These are phyloP conservation scores for thale cress (Arabidopsis thaliana) DNA, from an alignment of 345 rosid species.

Conservation along the genomic window DNA sequence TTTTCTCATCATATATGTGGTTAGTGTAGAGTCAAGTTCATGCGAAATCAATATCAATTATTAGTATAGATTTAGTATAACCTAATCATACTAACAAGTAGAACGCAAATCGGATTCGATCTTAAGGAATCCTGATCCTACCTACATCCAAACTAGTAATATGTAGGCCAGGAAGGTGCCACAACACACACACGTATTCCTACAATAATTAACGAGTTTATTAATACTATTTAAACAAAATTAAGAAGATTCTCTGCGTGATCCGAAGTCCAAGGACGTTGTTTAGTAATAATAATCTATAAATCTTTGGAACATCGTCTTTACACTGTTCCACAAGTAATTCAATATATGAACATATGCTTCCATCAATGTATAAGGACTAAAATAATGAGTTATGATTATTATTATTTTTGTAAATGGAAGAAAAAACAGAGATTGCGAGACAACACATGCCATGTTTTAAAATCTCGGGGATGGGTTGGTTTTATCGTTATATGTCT, in stretches of 20 bases:
- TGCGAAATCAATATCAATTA: conserved; percentile 27
- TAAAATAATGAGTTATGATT: conserved; percentile 16
- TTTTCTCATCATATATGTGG: neutral
- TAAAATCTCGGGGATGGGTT: conserved; percentile 45
- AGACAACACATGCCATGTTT: conserved; percentile 61
- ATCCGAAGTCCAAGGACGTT: conserved; percentile 36
- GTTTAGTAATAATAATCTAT: conserved; percentile 22
- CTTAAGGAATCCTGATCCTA: conserved; percentile 38
- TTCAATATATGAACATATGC: conserved; percentile 26
- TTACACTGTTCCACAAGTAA: conserved; percentile 32
- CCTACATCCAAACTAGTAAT: conserved; percentile 37
- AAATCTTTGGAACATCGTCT: conserved; percentile 30
- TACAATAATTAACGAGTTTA: conserved; percentile 16
- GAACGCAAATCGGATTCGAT: conserved; percentile 37
- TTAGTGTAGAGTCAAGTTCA: conserved; percentile 28
- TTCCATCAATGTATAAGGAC: conserved; percentile 1
- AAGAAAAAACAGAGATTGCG: conserved; percentile 47
- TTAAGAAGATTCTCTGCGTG: conserved; percentile 39
- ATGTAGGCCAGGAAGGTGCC: conserved; percentile 35
- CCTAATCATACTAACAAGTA: conserved; percentile 32
- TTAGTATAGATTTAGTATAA: conserved; percentile 25
- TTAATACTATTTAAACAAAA: conserved; percentile 26
- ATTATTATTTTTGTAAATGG: conserved; percentile 1
- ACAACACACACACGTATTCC: conserved; percentile 35
- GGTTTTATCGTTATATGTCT: conserved; percentile 48